Base-by-base conservation (phyloP, 2,329 filamentous ascomycete species). In the Massarina eburnea region DNA sequence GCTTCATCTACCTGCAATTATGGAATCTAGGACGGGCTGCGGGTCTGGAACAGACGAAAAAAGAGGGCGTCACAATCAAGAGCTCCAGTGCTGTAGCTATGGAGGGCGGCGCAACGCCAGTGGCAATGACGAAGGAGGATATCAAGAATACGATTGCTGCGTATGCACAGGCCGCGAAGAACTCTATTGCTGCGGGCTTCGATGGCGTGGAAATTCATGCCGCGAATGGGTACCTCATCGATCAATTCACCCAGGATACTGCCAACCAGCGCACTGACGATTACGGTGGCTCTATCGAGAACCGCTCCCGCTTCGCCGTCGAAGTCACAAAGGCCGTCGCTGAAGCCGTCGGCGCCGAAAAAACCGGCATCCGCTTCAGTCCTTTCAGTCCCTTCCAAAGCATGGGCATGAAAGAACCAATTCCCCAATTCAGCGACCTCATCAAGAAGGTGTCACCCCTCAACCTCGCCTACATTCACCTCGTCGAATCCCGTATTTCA, bases 151-250 rank as follows among this genome's bases (percentile, higher is more conserved):
- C 63, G 14, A 59, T 75, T 19, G 38, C 52, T 4, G 67, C 71
- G 10, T 76, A 68, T 42, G 73, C 70, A 12, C 56, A 64, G 18
- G 74, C 72, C 4, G 76, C 78, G 0, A 72, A 71, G 56, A 72
- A 71, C 34, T 72, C 75, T 1, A 59, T 77, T 7, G 65, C 71
- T 37, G 80, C 78, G 3, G 80, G 80, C 0, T 80, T 83, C 52
- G 85, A 88, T 57, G 80, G 81, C 3, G 76, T 88, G 14, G 85
- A 77, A 49, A 66, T 77, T 10, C 73, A 76, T 51, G 74, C 64
- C 26, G 83, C 83, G 1, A 84, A 87, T 55, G 84, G 85, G 5
- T 89, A 89, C 60, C 74, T 90, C 1, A 65, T 88, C 19, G 78
- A 80, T 45, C 78, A 86, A 54, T 91, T 90, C 65, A 71, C 85